These are phyloP conservation scores for Phragmites australis DNA, from an alignment of 176 grass and related monocot genomes.

Conservation along the genomic window DNA sequence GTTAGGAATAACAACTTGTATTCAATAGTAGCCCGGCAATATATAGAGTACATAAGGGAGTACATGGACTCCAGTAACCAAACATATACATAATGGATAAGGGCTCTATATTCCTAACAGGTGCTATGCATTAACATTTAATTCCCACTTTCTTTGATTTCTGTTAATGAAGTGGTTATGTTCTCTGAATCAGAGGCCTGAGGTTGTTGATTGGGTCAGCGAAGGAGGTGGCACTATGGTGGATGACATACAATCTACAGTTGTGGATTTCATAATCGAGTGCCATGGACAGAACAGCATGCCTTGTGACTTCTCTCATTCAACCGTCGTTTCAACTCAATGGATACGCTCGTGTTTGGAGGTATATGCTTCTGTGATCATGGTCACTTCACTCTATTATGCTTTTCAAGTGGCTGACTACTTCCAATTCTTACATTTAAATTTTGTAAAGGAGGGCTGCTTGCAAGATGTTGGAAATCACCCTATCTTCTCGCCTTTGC, in stretches of 20 bases:
- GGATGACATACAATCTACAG: slow-evolving; percentile 51
- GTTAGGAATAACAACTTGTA: too few species aligned
- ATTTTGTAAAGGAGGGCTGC: slow-evolving; percentile 60
- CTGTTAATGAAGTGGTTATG: slow-evolving; percentile 28
- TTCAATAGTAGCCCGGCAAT: too few species aligned
- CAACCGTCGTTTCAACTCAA: slow-evolving; percentile 79
- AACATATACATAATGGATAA: too few species aligned
- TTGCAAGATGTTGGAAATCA: slow-evolving; percentile 84
- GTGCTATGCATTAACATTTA: background rate
- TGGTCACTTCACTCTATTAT: slow-evolving; percentile 17
- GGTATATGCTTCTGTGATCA: slow-evolving; percentile 43
- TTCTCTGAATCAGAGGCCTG: slow-evolving; percentile 67
- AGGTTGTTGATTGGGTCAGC: slow-evolving; percentile 82
- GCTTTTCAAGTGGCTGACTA: slow-evolving; percentile 24
- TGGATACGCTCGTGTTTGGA: slow-evolving; percentile 92
- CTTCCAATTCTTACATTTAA: slow-evolving; percentile 38
- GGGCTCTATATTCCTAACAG: too few species aligned
- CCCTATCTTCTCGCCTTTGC: slow-evolving; percentile 87
- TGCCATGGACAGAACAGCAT: slow-evolving; percentile 58
- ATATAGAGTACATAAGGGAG: too few species aligned
- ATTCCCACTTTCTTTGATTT: slow-evolving; percentile 27
- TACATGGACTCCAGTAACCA: too few species aligned
- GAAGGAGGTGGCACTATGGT: slow-evolving; percentile 67
- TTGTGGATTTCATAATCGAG: slow-evolving; percentile 67
- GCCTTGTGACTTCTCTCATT: slow-evolving; percentile 42